These are phyloP conservation scores for Eurotiales sp. DNA, from an alignment of 2,329 filamentous ascomycete species.

Conservation along the genomic window DNA sequence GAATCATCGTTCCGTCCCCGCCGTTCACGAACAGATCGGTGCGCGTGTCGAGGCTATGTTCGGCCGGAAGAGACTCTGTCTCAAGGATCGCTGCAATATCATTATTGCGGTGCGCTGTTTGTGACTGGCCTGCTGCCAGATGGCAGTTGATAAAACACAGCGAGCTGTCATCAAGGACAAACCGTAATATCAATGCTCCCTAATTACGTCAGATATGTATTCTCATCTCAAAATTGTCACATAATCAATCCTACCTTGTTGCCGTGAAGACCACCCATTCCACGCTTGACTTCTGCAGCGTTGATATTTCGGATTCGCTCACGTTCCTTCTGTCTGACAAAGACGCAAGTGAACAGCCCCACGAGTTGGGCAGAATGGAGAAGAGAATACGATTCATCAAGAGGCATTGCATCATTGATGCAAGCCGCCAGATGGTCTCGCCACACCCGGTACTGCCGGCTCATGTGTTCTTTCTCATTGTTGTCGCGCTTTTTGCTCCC, in stretches of 20 bases:
- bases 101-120: conserved; percentile 86
- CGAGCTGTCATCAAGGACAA: conserved; percentile 88
- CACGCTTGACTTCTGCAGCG: conserved; percentile 84
- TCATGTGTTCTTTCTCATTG: conserved; percentile 78
- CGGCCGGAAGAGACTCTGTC: conserved; percentile 66
- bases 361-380: conserved; percentile 88
- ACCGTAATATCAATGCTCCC: conserved; percentile 86
- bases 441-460: conserved; percentile 96
- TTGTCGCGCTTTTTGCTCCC: conserved; percentile 77
- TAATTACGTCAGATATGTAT: conserved; percentile 25
- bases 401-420: conserved; percentile 78
- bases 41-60: conserved; percentile 63
- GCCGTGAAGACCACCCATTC: conserved; percentile 90
- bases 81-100: conserved; percentile 90
- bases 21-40: conserved; percentile 81
- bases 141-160: conserved; percentile 97
- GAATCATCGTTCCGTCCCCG: conserved; percentile 90
- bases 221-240: neutral
- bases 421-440: conserved; percentile 79
- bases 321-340: conserved; percentile 77
- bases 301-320: conserved; percentile 72
- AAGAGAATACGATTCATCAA: conserved; percentile 73
- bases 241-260: conserved; percentile 63
- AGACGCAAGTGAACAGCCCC: conserved; percentile 92
- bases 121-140: conserved; percentile 86